Conservation (phyloP, 78 protist species). For the Planoprotostelium fungivorum region DNA sequence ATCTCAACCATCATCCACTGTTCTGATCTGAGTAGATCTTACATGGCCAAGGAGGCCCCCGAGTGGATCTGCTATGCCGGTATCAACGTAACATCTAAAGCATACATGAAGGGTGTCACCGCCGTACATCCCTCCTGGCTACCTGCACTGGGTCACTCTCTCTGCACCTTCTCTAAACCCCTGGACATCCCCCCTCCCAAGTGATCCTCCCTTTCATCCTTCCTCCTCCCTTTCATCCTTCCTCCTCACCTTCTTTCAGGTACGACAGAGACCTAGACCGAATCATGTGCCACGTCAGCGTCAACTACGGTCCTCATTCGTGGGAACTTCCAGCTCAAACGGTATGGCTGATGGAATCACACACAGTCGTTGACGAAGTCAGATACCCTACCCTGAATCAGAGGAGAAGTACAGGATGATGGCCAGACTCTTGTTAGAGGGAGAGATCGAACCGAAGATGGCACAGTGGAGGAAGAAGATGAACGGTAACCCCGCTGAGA, state of each 20-base stretch:
- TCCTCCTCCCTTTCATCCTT: too few species aligned
- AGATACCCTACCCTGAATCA: neutral
- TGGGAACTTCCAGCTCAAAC: slow-evolving; percentile 37
- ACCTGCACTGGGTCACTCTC: slow-evolving; percentile 24
- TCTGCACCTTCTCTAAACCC: slow-evolving; percentile 39
- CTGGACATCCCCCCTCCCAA: slow-evolving; percentile 40
- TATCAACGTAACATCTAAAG: slow-evolving; percentile 21
- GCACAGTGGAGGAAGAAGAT: neutral
- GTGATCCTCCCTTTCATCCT: too few species aligned
- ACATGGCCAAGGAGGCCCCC: neutral
- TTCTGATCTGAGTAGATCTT: neutral
- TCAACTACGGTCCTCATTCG: slow-evolving; percentile 28
- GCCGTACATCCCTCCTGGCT: slow-evolving; percentile 60
- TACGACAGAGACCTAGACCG: slow-evolving; percentile 29
- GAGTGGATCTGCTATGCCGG: slow-evolving; percentile 30
- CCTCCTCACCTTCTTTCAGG: too few species aligned
- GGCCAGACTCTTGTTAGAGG: neutral
- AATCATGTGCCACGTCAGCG: slow-evolving; percentile 33
- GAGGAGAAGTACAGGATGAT: neutral
- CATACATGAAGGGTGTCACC: slow-evolving; percentile 50
- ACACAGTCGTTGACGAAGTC: neutral
- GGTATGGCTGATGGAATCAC: slow-evolving; percentile 14
- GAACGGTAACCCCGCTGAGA: neutral
- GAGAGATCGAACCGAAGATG: neutral
- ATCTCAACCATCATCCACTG: neutral